Base-by-base conservation (phyloP, 164 flowering plant genomes). In the Kalanchoe fedtschenkoi region DNA sequence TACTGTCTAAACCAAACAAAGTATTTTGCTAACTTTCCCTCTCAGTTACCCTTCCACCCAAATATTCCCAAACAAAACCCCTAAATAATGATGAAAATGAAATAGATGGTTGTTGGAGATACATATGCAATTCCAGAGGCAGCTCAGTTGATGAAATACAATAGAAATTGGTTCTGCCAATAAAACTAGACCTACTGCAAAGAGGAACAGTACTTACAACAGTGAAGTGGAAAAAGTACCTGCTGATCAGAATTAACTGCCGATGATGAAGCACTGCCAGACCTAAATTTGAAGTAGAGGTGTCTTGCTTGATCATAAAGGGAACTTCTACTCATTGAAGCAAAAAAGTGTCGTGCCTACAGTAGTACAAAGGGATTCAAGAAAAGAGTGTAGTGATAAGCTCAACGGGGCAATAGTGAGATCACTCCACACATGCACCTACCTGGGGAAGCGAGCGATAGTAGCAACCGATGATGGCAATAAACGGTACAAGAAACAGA, bases 391-490 rank as follows among this genome's bases (percentile, higher is more conserved):
- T 59, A 51, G 3, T 14, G 67, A 60, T 53, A 34, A 28, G 33
- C 58, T 26, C 43, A 67, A 35, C 39, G 34, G 19, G n/a, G 19
- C 30, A 21, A 59, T 61, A 29, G 47, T 37, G 56, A 19, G 62
- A 60, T 51, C 10, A 37, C n/a, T 42, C 29, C 11, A 6, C 32
- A 28, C 26, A 60, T 55, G 39, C 47, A 34, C 79, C 62, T 14
- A 93, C 96, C 96, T 85, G 87, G 70, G 78, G 65, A 65, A 77
- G 68, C 3, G 81, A 78, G n/a, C 78, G 86, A 59, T 88, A 84
- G 65, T 68, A 81, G 68, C 80, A 83, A 56, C 80, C 70, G 60
- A 76, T 15, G 15, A 85, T 44, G 33, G 70, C 71, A 68, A 80
- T 62, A 4, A 90, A 58, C 16, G 99, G 99, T 62, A 93, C 75